Evolutionary conservation across 176 grass and related monocot genomes (phyloP).

Genomic region (Aegilops speltoides): DNA sequence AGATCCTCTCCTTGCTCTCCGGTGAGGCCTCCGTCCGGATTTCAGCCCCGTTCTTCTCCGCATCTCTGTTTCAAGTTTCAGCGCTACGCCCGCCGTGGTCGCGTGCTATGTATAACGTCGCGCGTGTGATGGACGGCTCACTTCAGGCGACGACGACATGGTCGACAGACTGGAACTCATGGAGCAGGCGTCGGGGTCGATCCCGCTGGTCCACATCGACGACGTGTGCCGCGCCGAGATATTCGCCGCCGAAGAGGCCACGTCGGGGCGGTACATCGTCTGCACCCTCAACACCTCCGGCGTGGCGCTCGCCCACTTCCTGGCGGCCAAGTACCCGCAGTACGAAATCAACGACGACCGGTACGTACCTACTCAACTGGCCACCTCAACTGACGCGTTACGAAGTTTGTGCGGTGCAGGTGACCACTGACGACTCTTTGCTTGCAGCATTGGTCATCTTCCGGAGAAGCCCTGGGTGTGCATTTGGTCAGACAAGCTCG

Average conservation of each 20-base stretch:
- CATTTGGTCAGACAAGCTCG: not conserved
- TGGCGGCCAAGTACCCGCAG: slow-evolving; percentile 46
- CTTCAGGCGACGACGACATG: slow-evolving; percentile 33
- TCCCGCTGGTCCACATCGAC: slow-evolving; percentile 50
- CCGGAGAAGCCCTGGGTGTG: not conserved
- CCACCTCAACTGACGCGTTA: too few relatives aligned
- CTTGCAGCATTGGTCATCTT: not conserved
- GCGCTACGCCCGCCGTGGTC: not conserved
- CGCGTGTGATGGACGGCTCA: not conserved
- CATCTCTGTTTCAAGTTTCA: not conserved
- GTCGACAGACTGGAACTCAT: slow-evolving; percentile 38
- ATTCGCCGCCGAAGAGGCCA: slow-evolving; percentile 51
- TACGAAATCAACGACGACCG: slow-evolving; percentile 27
- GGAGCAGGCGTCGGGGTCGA: slow-evolving; percentile 38
- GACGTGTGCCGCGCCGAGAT: slow-evolving; percentile 64
- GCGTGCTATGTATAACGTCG: not conserved
- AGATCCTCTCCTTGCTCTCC: slow-evolving; percentile 45
- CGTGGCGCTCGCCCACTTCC: slow-evolving; percentile 38
- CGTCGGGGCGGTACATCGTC: slow-evolving; percentile 50
- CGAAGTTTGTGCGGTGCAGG: too few relatives aligned
- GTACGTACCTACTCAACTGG: not conserved
- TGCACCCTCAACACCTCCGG: slow-evolving; percentile 44
- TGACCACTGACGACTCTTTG: too few relatives aligned
- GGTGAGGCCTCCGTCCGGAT: slow-evolving; percentile 31
- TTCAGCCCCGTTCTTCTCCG: not conserved